Evolutionary conservation across 139 green algal genomes (phyloP).

Genomic region (Chlorella vulgaris): DNA sequence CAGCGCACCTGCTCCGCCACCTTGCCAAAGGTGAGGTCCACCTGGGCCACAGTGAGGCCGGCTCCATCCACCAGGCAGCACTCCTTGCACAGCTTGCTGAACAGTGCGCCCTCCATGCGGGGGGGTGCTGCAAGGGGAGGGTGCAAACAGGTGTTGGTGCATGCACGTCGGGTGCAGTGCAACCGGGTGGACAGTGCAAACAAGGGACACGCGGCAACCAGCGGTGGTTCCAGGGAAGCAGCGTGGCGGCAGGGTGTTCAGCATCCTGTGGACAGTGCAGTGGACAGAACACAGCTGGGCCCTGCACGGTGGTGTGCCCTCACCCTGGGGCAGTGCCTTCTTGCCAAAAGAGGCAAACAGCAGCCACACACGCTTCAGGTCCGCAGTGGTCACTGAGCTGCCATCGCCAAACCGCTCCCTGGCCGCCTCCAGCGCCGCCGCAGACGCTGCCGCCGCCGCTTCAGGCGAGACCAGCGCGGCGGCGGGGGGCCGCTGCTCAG

Average conservation of each 20-base stretch:
- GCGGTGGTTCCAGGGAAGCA: no score
- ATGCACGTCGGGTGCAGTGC: no score
- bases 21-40: slow-evolving; percentile 17
- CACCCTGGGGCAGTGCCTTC: background rate
- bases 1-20: slow-evolving; percentile 2
- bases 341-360: slow-evolving; percentile 28
- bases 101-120: slow-evolving; percentile 18
- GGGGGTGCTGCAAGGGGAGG: slow-evolving; percentile 9
- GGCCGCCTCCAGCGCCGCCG: background rate
- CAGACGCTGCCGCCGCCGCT: background rate
- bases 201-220: no score
- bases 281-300: no score
- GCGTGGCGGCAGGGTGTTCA: no score
- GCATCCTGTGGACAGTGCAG: no score
- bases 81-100: slow-evolving; percentile 28
- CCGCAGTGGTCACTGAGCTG: background rate
- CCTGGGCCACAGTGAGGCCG: background rate
- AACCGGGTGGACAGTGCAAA: no score
- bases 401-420: slow-evolving; percentile 4
- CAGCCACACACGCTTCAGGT: slow-evolving; percentile 9
- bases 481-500: background rate
- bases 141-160: background rate
- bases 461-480: background rate
- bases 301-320: background rate
- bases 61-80: slow-evolving; percentile 10